Conservation (phyloP, 2,329 filamentous ascomycete genomes). For the Colletotrichum aenigma region DNA sequence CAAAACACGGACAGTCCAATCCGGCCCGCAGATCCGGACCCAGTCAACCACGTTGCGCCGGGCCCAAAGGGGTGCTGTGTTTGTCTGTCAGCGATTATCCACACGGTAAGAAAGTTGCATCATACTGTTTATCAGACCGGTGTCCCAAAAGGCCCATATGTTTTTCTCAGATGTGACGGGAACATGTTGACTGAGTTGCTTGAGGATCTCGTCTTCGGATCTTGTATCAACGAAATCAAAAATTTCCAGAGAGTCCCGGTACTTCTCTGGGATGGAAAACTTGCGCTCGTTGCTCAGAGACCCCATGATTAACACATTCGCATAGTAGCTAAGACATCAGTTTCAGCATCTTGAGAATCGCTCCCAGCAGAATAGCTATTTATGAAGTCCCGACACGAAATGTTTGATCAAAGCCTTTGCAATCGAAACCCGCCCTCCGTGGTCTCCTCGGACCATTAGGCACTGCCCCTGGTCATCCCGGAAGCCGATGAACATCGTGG, state of each 20-base stretch:
- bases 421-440: conserved; percentile 23
- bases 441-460: conserved; percentile 25
- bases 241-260: not conserved
- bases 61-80: conserved; percentile 27
- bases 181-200: conserved; percentile 29
- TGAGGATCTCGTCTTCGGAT: conserved; percentile 28
- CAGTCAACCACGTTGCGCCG: conserved; percentile 41
- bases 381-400: not conserved
- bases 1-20: conserved; percentile 45
- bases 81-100: not conserved
- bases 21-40: conserved; percentile 36
- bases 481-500: not conserved
- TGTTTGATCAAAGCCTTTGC: not conserved
- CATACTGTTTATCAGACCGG: conserved; percentile 35
- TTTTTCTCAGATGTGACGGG: conserved; percentile 42
- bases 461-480: not conserved
- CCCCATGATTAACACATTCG: not conserved
- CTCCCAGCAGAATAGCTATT: not conserved
- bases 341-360: not conserved
- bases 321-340: not conserved
- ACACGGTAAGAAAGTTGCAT: not conserved
- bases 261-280: not conserved
- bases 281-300: not conserved
- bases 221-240: not conserved
- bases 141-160: conserved; percentile 47